Evolutionary conservation across 106 monocot species (phyloP).

Genomic region (Dendrobium chrysotoxum): DNA sequence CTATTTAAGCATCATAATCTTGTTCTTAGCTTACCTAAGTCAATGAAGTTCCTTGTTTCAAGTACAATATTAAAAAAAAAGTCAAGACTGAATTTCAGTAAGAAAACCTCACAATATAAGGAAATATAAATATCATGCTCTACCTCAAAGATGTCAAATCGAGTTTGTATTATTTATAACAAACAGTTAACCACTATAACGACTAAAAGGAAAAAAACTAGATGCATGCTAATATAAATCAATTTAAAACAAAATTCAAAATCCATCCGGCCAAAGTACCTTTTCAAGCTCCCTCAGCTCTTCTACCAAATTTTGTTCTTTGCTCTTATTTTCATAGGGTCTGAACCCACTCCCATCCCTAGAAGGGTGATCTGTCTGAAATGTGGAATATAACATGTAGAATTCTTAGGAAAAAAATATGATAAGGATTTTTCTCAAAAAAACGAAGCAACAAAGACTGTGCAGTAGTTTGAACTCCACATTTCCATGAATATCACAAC

Average conservation of each 20-base stretch:
- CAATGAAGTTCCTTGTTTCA: no score
- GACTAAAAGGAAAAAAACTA: neutral
- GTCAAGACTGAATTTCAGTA: neutral
- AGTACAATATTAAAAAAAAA: no score
- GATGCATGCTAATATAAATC: neutral
- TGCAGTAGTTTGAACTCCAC: neutral
- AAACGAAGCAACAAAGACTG: neutral
- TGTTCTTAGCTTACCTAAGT: no score
- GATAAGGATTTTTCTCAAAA: neutral
- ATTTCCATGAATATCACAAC: neutral
- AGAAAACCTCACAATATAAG: neutral
- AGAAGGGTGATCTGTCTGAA: constrained; percentile 38
- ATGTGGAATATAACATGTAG: constrained; percentile 3
- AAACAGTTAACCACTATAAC: neutral
- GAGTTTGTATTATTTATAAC: neutral
- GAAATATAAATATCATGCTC: neutral
- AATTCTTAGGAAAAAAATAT: neutral
- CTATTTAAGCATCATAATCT: no score
- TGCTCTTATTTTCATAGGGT: constrained; percentile 71
- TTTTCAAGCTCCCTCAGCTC: constrained; percentile 81
- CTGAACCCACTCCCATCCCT: constrained; percentile 36
- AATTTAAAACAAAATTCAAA: neutral
- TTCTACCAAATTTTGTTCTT: constrained; percentile 70
- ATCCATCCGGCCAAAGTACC: constrained; percentile 17
- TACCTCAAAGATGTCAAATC: neutral